Evolutionary conservation across 495 filamentous ascomycete species (phyloP).

Genomic region (Achaetomiella virescens): DNA sequence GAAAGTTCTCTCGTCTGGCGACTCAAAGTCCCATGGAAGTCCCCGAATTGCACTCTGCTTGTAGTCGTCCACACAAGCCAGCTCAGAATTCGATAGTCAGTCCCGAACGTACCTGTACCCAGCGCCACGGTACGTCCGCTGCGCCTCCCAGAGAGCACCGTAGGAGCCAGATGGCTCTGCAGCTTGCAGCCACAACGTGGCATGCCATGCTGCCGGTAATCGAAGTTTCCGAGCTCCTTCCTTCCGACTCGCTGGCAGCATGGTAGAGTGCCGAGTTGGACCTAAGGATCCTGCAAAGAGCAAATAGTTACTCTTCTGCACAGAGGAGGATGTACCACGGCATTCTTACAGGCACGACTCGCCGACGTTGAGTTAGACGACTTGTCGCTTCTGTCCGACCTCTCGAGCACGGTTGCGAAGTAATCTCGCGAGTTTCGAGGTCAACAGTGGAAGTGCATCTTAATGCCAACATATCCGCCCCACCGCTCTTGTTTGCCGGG

Average conservation of each 20-base stretch:
- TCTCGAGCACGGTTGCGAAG: no score
- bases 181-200: slow-evolving; percentile 4
- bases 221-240: not conserved
- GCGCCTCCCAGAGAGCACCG: not conserved
- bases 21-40: not conserved
- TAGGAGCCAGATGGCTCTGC: not conserved
- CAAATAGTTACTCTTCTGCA: not conserved
- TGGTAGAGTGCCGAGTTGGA: not conserved
- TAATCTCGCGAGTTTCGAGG: not conserved
- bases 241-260: not conserved
- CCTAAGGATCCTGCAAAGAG: not conserved
- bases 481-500: not conserved
- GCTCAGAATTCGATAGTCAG: not conserved
- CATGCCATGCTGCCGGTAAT: slow-evolving; percentile 2
- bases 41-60: no score
- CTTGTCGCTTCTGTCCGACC: no score
- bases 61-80: no score
- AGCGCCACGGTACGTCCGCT: not conserved
- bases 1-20: no score
- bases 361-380: no score
- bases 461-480: not conserved
- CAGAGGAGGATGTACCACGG: no score
- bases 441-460: not conserved
- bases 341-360: not conserved
- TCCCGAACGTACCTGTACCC: not conserved